phyloP scores from a whole-genome alignment of 768 basidiomycete genomes.

The Ramaria sp. region DNA sequence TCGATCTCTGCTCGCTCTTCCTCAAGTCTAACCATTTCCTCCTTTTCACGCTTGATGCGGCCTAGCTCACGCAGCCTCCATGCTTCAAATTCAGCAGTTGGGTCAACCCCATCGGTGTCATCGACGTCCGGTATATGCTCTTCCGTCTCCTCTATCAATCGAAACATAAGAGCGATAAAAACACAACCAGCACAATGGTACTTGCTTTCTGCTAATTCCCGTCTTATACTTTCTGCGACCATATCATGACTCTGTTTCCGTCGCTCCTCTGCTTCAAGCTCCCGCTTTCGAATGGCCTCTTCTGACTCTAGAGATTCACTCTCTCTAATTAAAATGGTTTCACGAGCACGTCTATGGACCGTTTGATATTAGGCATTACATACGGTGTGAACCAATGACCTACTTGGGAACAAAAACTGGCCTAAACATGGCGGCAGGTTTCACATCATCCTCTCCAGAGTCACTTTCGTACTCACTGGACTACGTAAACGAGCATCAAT shows the following conservation, averaged over 20 bases:
- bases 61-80: slow-evolving; percentile 91
- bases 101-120: slow-evolving; percentile 90
- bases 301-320: slow-evolving; percentile 62
- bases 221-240: slow-evolving; percentile 86
- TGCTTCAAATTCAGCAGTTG: slow-evolving; percentile 83
- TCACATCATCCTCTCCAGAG: slow-evolving; percentile 64
- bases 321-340: slow-evolving; percentile 61
- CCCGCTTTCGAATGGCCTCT: slow-evolving; percentile 57
- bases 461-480: slow-evolving; percentile 83
- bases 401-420: slow-evolving; percentile 96
- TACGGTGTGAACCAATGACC: slow-evolving; percentile 17
- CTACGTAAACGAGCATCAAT: slow-evolving; percentile 25
- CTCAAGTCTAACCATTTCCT: slow-evolving; percentile 71
- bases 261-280: slow-evolving; percentile 69
- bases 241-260: slow-evolving; percentile 83
- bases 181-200: slow-evolving; percentile 10
- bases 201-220: slow-evolving; percentile 88
- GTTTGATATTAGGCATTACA: slow-evolving; percentile 9
- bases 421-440: slow-evolving; percentile 67
- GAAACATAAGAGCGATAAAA: neutral
- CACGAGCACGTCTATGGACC: slow-evolving; percentile 53
- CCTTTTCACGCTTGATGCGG: slow-evolving; percentile 91
- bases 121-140: slow-evolving; percentile 80
- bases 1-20: slow-evolving; percentile 88
- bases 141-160: slow-evolving; percentile 70